Conservation (phyloP, 305 asterid species). For the Fraxinus latifolia region DNA sequence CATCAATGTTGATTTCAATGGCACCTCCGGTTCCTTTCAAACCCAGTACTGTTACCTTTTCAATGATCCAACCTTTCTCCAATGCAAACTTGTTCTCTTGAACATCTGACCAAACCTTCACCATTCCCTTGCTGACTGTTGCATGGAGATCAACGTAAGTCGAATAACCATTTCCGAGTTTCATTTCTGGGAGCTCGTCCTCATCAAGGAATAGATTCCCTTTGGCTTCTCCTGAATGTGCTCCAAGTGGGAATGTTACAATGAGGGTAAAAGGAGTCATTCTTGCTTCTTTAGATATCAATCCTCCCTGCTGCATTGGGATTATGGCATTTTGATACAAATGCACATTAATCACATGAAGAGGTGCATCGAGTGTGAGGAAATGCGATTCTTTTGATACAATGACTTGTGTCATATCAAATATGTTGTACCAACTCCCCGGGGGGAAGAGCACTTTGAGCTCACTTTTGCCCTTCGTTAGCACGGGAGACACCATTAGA, state of each 20-base stretch:
- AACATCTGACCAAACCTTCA: constrained; percentile 5
- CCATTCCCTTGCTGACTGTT: not conserved
- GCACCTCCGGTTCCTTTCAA: constrained; percentile 25
- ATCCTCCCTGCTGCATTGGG: constrained; percentile 6
- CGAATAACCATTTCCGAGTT: not conserved
- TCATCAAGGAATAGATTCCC: not conserved
- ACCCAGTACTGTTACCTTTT: constrained; percentile 40
- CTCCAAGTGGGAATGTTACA: not conserved
- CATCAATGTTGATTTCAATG: constrained; percentile 33
- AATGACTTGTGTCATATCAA: not conserved
- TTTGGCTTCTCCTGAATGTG: not conserved
- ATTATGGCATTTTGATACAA: not conserved
- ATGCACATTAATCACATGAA: constrained; percentile 4
- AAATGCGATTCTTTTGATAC: not conserved
- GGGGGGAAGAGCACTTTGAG: not conserved
- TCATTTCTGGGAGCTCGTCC: not conserved
- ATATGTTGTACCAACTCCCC: not conserved
- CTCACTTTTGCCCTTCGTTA: not conserved
- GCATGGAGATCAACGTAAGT: not conserved
- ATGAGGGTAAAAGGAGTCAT: constrained; percentile 4
- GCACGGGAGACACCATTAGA: not conserved
- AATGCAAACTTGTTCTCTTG: not conserved
- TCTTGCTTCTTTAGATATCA: constrained; percentile 1
- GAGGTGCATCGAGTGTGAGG: not conserved
- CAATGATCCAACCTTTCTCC: constrained; percentile 32